A percentile compares a stretch with the other conserved stretches of the same genome.
Conservation (phyloP, 129 eudicot species). For the Smallanthus sonchifolius region DNA sequence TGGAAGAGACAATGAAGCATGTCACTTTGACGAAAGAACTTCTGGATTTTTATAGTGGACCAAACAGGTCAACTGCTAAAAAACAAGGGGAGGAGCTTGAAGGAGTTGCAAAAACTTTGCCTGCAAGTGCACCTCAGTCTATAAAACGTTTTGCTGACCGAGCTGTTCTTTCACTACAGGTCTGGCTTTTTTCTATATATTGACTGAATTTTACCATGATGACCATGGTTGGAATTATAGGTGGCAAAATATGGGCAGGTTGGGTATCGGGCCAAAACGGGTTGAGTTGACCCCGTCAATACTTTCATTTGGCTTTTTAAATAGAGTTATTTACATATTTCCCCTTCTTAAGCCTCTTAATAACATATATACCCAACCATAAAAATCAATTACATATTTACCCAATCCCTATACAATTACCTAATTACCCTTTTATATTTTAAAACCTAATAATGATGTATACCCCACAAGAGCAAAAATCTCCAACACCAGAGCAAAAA, state of each 20-base stretch:
- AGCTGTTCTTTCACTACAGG: conserved; percentile 90
- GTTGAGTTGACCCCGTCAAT: not conserved
- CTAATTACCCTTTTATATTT: too few relatives aligned
- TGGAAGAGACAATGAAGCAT: conserved; percentile 65
- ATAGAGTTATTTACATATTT: too few relatives aligned
- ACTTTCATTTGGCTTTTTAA: not conserved
- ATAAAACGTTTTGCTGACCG: conserved; percentile 70
- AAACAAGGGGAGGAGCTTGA: conserved; percentile 74
- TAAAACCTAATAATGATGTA: too few relatives aligned
- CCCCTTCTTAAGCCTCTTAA: too few relatives aligned
- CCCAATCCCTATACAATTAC: too few relatives aligned
- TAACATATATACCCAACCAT: too few relatives aligned
- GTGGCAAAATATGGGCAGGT: not conserved
- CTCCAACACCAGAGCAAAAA: too few relatives aligned
- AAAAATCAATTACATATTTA: too few relatives aligned
- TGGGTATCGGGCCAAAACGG: not conserved
- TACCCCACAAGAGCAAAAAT: too few relatives aligned
- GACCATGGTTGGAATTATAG: not conserved
- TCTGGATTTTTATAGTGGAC: conserved; percentile 81
- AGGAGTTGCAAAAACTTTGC: conserved; percentile 91
- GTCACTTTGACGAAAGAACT: conserved; percentile 73
- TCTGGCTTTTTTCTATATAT: conserved; percentile 13
- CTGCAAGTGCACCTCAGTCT: conserved; percentile 59
- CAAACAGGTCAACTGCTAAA: conserved; percentile 78
- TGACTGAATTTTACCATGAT: not conserved